Conservation (phyloP, 2,329 filamentous ascomycete species). For the Aspergillus sp. region DNA sequence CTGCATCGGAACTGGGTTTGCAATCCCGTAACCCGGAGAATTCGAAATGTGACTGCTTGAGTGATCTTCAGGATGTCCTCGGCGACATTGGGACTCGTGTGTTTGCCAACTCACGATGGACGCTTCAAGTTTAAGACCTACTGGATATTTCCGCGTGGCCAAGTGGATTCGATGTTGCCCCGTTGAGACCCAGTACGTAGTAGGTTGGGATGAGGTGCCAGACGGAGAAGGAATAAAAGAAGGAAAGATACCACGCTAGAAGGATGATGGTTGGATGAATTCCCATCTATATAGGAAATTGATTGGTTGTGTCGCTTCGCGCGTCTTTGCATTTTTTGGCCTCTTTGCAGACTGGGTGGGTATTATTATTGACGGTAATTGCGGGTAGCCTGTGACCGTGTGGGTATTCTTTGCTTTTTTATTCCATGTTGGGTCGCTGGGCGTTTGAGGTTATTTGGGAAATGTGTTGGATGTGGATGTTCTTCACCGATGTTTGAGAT, state of each 20-base stretch:
- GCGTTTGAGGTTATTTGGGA: background rate
- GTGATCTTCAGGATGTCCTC: background rate
- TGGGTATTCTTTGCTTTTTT: background rate
- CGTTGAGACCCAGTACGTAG: background rate
- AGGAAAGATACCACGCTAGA: background rate
- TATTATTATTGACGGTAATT: background rate
- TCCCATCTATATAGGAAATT: background rate
- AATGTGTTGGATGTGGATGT: background rate
- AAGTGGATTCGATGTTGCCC: background rate
- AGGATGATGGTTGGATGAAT: background rate
- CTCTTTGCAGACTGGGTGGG: background rate
- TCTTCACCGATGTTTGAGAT: background rate
- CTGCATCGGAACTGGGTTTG: background rate
- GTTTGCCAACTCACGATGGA: background rate
- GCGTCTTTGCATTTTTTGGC: background rate
- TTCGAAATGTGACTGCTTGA: background rate
- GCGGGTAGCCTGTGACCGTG: background rate
- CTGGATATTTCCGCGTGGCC: too few species aligned
- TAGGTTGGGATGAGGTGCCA: background rate
- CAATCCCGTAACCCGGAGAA: background rate
- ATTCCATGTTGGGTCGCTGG: background rate
- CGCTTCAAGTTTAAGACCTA: background rate
- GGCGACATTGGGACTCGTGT: background rate
- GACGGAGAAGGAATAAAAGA: background rate
- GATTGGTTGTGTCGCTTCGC: conserved; percentile 3